Percentiles rank a stretch among this genome's conserved stretches.
phyloP scores from a whole-genome alignment of 73 alveolate species.

The Symbiodinium natans region DNA sequence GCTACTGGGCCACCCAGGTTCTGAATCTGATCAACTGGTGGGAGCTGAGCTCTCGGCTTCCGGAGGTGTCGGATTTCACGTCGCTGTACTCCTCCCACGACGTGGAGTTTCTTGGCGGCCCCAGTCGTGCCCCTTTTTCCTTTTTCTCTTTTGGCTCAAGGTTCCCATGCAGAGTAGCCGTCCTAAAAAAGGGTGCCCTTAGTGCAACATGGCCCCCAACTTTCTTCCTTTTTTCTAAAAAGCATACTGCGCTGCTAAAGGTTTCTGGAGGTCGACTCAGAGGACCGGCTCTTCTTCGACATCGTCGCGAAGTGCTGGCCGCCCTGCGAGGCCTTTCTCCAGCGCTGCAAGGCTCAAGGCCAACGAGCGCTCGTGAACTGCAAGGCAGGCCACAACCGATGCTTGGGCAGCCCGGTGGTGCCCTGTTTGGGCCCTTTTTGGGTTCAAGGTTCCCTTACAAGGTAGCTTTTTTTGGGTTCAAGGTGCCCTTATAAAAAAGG shows the following conservation, averaged over 20 bases:
- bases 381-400: conserved; percentile 90
- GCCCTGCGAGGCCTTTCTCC: conserved; percentile 28
- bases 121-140: too few relatives aligned
- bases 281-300: conserved; percentile 78
- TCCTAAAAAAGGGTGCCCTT: too few relatives aligned
- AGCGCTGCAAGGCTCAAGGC: conserved; percentile 10
- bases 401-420: too few relatives aligned
- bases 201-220: too few relatives aligned
- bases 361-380: conserved; percentile 62
- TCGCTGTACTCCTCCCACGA: conserved; percentile 59
- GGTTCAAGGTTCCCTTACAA: too few relatives aligned
- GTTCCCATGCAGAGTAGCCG: too few relatives aligned
- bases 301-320: conserved; percentile 91
- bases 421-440: too few relatives aligned
- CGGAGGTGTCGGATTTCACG: conserved; percentile 73
- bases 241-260: too few relatives aligned
- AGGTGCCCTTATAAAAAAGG: too few relatives aligned
- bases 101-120: conserved; percentile 68
- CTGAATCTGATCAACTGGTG: conserved; percentile 90
- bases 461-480: too few relatives aligned
- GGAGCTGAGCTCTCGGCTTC: conserved; percentile 88
- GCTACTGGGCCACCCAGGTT: neutral
- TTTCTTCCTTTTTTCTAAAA: too few relatives aligned
- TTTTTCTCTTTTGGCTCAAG: too few relatives aligned
- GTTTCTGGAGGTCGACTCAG: conserved; percentile 6